phyloP scores from a whole-genome alignment of 208 protist genomes.

The Crithidia fasciculata region DNA sequence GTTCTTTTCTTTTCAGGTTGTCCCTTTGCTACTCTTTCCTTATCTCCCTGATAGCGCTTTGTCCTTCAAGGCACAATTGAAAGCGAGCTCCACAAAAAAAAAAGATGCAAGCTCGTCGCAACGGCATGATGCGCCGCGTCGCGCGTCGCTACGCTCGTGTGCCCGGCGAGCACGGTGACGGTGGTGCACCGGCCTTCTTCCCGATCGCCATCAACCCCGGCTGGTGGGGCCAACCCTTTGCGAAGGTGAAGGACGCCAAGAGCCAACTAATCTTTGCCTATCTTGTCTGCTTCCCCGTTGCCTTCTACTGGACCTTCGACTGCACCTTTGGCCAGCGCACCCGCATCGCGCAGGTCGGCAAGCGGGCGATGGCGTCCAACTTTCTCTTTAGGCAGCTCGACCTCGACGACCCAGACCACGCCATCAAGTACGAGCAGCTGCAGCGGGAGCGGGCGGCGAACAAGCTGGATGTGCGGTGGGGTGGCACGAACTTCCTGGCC shows the following conservation, averaged over 20 bases:
- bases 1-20: neutral
- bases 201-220: slow-evolving; percentile 88
- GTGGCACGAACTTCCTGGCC: slow-evolving; percentile 88
- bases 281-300: slow-evolving; percentile 70
- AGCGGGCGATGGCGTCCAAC: slow-evolving; percentile 79
- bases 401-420: slow-evolving; percentile 89
- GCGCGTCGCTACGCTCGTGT: slow-evolving; percentile 86
- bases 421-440: slow-evolving; percentile 87
- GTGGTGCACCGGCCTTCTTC: slow-evolving; percentile 79
- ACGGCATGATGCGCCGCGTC: slow-evolving; percentile 86
- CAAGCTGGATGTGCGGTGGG: slow-evolving; percentile 88
- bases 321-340: slow-evolving; percentile 75
- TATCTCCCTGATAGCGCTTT: neutral
- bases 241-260: slow-evolving; percentile 84
- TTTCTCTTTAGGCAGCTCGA: slow-evolving; percentile 85
- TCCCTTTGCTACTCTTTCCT: slow-evolving; percentile 19
- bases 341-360: slow-evolving; percentile 74
- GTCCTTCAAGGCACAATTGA: too few species aligned
- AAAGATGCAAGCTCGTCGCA: slow-evolving; percentile 81
- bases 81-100: neutral
- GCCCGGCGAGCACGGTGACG: slow-evolving; percentile 86
- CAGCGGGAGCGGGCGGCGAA: slow-evolving; percentile 84
- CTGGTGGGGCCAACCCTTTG: slow-evolving; percentile 90
- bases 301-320: slow-evolving; percentile 83
- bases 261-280: slow-evolving; percentile 74